Evolutionary conservation across 169 alveolate species (phyloP).

Genomic region (Plasmodium vivax): DNA sequence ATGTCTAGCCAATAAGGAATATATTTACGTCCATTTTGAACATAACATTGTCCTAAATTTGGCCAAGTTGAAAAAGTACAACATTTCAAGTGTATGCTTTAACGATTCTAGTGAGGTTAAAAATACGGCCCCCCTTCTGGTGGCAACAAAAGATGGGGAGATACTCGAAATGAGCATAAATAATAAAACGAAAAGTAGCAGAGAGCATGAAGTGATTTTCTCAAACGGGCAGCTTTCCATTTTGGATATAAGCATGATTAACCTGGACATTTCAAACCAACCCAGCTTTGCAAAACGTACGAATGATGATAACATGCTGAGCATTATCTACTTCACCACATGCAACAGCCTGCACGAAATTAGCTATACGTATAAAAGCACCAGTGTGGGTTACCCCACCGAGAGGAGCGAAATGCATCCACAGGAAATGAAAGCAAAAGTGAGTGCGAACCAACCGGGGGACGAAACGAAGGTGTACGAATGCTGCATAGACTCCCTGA

Average conservation of each 20-base stretch:
- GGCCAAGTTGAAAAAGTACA: constrained; percentile 53
- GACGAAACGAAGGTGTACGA: constrained; percentile 69
- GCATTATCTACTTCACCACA: constrained; percentile 69
- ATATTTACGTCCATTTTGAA: constrained; percentile 72
- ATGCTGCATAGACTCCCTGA: constrained; percentile 52
- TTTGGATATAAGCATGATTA: constrained; percentile 51
- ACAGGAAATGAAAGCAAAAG: neutral
- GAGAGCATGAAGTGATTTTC: constrained; percentile 41
- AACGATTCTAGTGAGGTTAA: constrained; percentile 36
- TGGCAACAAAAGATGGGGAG: constrained; percentile 67
- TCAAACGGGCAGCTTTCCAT: constrained; percentile 23
- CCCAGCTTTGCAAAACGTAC: neutral
- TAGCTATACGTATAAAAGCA: constrained; percentile 40
- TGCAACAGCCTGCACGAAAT: constrained; percentile 68
- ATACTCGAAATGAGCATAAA: constrained; percentile 64
- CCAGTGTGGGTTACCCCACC: neutral
- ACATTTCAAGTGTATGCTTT: constrained; percentile 50
- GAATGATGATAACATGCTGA: constrained; percentile 5
- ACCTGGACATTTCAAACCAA: neutral
- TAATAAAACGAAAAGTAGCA: constrained; percentile 41
- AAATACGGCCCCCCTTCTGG: constrained; percentile 28
- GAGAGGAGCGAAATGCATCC: constrained; percentile 16
- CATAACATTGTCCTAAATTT: constrained; percentile 55
- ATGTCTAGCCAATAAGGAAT: constrained; percentile 72
- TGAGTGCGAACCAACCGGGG: neutral